phyloP scores from a whole-genome alignment of 2,329 filamentous ascomycete species.

The Verticillium longisporum region DNA sequence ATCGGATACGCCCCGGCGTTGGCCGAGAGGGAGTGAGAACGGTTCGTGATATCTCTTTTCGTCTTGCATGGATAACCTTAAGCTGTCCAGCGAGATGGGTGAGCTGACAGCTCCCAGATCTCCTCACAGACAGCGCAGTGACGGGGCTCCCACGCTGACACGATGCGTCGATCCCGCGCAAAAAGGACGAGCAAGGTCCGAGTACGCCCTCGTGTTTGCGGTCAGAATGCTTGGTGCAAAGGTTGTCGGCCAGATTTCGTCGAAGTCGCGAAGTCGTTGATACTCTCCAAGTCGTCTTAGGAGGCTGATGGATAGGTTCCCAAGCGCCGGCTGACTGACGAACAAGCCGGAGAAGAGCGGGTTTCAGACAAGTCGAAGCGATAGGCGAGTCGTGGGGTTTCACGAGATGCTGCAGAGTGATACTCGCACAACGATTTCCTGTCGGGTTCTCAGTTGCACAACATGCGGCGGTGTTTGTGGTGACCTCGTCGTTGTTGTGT shows the following conservation, averaged over 20 bases:
- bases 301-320: neutral
- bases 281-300: neutral
- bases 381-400: neutral
- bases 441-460: conserved; percentile 38
- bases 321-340: neutral
- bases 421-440: conserved; percentile 39
- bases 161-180: neutral
- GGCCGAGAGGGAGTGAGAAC: conserved; percentile 43
- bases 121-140: conserved; percentile 4
- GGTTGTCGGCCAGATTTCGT: neutral
- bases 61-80: conserved; percentile 47
- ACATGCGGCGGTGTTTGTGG: conserved; percentile 40
- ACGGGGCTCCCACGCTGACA: conserved; percentile 8
- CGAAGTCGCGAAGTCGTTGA: neutral
- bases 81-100: conserved; percentile 4
- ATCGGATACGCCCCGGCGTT: conserved; percentile 51
- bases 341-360: neutral
- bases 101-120: neutral
- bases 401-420: conserved; percentile 42
- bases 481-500: conserved; percentile 29
- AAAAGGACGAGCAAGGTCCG: neutral
- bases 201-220: neutral
- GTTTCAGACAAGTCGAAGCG: neutral
- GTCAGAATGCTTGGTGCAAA: neutral
- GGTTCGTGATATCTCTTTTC: conserved; percentile 36